These are phyloP conservation scores for Lecanoromycetidae sp. DNA, from an alignment of 2,329 filamentous ascomycete genomes.

Conservation along the genomic window DNA sequence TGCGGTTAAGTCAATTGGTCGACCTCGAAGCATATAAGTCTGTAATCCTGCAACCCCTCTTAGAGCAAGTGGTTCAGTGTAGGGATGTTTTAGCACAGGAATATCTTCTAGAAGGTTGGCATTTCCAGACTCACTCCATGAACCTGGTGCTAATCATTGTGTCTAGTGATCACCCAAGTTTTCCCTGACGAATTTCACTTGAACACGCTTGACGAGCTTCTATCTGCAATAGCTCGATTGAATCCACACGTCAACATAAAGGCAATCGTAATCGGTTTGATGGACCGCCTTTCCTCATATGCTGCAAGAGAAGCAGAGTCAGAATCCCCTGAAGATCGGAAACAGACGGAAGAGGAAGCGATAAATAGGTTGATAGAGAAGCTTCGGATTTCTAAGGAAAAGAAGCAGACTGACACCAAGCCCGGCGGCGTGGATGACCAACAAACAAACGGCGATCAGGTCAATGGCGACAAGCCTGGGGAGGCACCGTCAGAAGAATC, in stretches of 20 bases:
- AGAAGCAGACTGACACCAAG: constrained; percentile 21
- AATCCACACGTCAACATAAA: constrained; percentile 98
- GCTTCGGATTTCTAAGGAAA: constrained; percentile 46
- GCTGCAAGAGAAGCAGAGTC: constrained; percentile 76
- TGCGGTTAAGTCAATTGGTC: constrained; percentile 86
- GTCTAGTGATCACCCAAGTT: constrained; percentile 81
- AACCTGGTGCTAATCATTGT: constrained; percentile 21
- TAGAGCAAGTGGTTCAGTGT: constrained; percentile 97
- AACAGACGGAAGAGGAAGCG: constrained; percentile 73
- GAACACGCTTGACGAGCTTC: constrained; percentile 88
- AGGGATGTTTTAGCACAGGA: constrained; percentile 94
- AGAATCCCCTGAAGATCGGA: constrained; percentile 57
- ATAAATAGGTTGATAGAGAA: constrained; percentile 66
- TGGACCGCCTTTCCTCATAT: constrained; percentile 91
- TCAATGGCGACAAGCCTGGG: constrained; percentile 21
- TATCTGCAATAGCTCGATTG: constrained; percentile 80
- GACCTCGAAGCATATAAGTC: constrained; percentile 91
- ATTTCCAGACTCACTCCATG: constrained; percentile 2
- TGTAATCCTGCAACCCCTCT: constrained; percentile 70
- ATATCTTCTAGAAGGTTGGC: constrained; percentile 70
- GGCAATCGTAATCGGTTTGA: constrained; percentile 91
- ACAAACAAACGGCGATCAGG: constrained; percentile 20
- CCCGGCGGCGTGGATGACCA: constrained; percentile 26
- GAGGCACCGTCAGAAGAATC: constrained; percentile 18
- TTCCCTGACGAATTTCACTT: constrained; percentile 98